phyloP scores from a whole-genome alignment of 352 stramenopile genomes.

The Phytophthora sansomeana region DNA sequence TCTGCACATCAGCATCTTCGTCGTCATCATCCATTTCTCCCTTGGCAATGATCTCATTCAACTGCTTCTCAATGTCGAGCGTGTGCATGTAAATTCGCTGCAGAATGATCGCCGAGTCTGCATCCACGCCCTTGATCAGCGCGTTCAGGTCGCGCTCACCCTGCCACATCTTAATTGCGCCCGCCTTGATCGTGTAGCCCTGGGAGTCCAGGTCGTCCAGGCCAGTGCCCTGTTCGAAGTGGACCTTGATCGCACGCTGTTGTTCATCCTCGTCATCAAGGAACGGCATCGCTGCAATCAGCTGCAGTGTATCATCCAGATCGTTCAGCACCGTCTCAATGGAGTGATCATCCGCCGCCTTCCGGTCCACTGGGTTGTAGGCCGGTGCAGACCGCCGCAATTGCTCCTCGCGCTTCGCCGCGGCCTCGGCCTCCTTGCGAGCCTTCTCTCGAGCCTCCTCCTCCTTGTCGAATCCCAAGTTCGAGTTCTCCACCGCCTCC shows the following conservation, averaged over 20 bases:
- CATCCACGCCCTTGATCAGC: constrained; percentile 54
- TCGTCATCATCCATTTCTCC: constrained; percentile 27
- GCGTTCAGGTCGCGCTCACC: constrained; percentile 69
- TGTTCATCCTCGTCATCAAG: constrained; percentile 76
- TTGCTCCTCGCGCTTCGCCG: constrained; percentile 47
- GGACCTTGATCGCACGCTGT: constrained; percentile 48
- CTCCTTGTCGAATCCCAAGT: constrained; percentile 71
- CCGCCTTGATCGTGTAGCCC: constrained; percentile 64
- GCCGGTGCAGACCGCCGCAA: constrained; percentile 49
- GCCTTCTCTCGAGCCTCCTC: constrained; percentile 52
- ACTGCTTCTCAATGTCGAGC: constrained; percentile 67
- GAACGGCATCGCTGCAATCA: constrained; percentile 74
- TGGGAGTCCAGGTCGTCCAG: constrained; percentile 69
- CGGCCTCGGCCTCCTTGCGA: constrained; percentile 45
- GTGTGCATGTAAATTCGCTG: constrained; percentile 82
- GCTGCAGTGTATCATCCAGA: constrained; percentile 71
- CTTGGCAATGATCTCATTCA: constrained; percentile 53
- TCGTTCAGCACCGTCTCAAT: constrained; percentile 64
- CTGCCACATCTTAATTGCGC: constrained; percentile 67
- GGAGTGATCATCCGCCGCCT: constrained; percentile 47
- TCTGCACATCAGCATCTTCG: constrained; percentile 16
- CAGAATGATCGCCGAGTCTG: constrained; percentile 72
- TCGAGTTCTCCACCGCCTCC: constrained; percentile 66
- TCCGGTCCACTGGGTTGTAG: constrained; percentile 61
- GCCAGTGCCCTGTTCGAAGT: constrained; percentile 69